Conservation (phyloP, 305 asterid species). For the Fraxinus angustifolia region DNA sequence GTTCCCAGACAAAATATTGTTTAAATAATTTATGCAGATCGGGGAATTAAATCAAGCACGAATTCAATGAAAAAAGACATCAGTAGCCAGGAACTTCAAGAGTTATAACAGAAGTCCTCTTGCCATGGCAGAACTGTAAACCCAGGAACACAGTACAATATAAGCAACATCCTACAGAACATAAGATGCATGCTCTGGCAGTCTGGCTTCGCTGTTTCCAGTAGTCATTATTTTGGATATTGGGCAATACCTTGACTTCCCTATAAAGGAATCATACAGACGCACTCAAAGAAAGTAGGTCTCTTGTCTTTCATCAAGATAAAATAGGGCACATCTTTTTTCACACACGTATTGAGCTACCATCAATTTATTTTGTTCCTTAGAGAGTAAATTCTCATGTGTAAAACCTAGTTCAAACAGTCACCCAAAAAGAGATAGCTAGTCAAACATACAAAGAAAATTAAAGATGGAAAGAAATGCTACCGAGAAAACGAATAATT, state of each 20-base stretch:
- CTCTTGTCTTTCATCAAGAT: background rate
- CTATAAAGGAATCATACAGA: background rate
- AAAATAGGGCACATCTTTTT: background rate
- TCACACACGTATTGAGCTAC: background rate
- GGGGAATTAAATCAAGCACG: background rate
- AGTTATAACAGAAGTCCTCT: background rate
- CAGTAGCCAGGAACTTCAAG: background rate
- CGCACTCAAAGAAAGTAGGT: background rate
- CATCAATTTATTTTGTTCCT: background rate
- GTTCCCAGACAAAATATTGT: background rate
- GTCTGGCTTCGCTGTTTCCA: background rate
- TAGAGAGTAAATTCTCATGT: background rate
- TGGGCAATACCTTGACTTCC: background rate
- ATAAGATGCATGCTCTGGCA: background rate
- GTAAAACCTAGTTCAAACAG: background rate
- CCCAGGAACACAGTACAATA: background rate
- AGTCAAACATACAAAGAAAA: constrained; percentile 1
- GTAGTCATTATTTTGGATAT: background rate
- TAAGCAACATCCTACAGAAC: background rate
- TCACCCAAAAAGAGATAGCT: background rate
- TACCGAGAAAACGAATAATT: constrained; percentile 77
- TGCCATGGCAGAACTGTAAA: background rate
- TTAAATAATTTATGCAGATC: background rate
- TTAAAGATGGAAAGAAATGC: constrained; percentile 16
- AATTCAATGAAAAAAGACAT: background rate